phyloP scores from a whole-genome alignment of 164 flowering plant species.

The Tinospora cordifolia region DNA sequence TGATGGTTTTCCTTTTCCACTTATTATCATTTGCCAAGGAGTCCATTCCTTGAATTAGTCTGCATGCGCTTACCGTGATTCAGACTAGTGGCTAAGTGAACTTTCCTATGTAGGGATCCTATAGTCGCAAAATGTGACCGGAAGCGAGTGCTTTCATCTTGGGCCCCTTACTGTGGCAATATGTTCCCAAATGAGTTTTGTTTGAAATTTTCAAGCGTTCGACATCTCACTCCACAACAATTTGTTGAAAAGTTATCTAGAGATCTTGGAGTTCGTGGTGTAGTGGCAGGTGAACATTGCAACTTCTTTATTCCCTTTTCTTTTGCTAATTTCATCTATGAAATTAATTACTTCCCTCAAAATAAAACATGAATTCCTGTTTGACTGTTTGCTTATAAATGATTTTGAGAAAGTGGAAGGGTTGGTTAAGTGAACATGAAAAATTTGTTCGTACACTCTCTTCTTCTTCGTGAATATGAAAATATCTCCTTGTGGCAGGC shows the following conservation, averaged over 20 bases:
- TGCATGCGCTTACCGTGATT: background rate
- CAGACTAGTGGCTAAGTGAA: background rate
- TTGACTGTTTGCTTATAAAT: too few species aligned
- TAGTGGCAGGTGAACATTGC: constrained; percentile 70
- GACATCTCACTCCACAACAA: constrained; percentile 72
- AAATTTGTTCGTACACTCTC: too few species aligned
- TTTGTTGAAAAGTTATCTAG: constrained; percentile 78
- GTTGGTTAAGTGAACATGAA: background rate
- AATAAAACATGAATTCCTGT: background rate
- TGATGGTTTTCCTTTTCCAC: background rate
- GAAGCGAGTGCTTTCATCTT: constrained; percentile 64
- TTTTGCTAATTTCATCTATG: background rate
- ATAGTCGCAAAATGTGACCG: constrained; percentile 89
- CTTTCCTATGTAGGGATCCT: constrained; percentile 53
- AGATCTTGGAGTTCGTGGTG: constrained; percentile 79
- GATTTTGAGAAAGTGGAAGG: background rate
- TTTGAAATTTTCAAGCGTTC: constrained; percentile 71
- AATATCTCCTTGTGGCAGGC: constrained; percentile 39
- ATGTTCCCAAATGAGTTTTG: constrained; percentile 53
- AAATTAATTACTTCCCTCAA: background rate
- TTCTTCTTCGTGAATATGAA: background rate
- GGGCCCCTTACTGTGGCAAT: constrained; percentile 72
- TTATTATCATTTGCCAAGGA: background rate
- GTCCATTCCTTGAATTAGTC: background rate
- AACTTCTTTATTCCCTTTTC: background rate